Evolutionary conservation across 495 filamentous ascomycete species (phyloP), one percentile per base, ranked within the genome.

Genomic region (Penicillium steckii): DNA sequence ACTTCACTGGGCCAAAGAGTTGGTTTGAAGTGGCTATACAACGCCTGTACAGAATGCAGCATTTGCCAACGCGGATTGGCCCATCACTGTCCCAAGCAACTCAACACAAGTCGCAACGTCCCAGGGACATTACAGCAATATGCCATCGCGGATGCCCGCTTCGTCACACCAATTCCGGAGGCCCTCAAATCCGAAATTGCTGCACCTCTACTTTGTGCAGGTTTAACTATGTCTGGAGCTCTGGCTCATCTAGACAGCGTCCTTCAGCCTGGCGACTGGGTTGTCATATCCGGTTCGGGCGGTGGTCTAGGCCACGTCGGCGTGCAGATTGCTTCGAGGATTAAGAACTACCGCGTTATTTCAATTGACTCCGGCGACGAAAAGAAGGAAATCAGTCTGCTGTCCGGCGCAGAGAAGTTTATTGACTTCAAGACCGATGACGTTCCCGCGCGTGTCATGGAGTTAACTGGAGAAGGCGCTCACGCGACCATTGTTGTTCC

Each of bases 41-140:
- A 59, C 19, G 63, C 68, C 9, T 74, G 71, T 41, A 56, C 48
- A 3, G 41, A 65, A 43, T 74, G 69, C 48, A 77, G 74, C 2
- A 66, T 67, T 42, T 73, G 70, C 33, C 47, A 52, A 8, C 46
- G 52, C 4, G 64, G 66, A 1, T 55, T 62, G 19, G 46, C 42
- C 13, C 56, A 71, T 4, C 46, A 70, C 41, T 74, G 69, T 23
- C 42, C 61, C 2, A 60, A 69, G 3, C 70, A 74, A 54, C 43
- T 66, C 3, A 71, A 74, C 33, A 68, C 65, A 3, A 60, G 68
- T 17, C 63, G 63, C 3, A 56, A 65, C 44, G 62, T 66, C 3
- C 70, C 70, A 0, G 71, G 71, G 0, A 73, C 70, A n/a, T 48
- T 74, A 15, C 70, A 74, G 52, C 60, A 74, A 25, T 73, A 74